Evolutionary conservation across 2,329 filamentous ascomycete genomes (phyloP).

Genomic region (Penicillium sp.): DNA sequence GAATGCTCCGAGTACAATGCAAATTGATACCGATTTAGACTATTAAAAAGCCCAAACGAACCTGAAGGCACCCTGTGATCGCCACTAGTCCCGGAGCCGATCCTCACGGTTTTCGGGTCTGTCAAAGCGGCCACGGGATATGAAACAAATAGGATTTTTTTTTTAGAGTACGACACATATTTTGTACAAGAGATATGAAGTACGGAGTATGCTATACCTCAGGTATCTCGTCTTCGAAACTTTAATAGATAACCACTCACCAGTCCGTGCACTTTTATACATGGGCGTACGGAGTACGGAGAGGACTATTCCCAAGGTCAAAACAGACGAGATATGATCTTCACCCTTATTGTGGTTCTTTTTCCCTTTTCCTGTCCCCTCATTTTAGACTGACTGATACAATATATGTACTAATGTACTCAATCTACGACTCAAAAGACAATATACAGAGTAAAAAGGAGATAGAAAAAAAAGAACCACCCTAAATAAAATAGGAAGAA

Average conservation of each 20-base stretch:
- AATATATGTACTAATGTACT: neutral
- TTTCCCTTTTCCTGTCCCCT: neutral
- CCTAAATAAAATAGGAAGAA: neutral
- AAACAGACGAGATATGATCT: neutral
- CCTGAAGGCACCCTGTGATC: slow-evolving; percentile 19
- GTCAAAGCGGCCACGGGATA: slow-evolving; percentile 7
- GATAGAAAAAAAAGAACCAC: neutral
- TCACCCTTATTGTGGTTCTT: neutral
- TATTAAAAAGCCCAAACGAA: slow-evolving; percentile 8
- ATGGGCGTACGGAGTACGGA: neutral
- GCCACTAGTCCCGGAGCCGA: slow-evolving; percentile 22
- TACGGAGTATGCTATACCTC: too few relatives aligned
- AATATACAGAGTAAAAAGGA: neutral
- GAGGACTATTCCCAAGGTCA: neutral
- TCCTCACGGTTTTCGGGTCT: slow-evolving; percentile 17
- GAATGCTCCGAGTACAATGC: neutral
- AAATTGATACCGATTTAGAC: slow-evolving; percentile 1
- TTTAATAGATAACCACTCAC: slow-evolving; percentile 1
- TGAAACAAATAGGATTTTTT: slow-evolving; percentile 15
- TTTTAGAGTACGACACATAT: neutral
- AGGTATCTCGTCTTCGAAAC: slow-evolving; percentile 2
- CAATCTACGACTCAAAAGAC: too few relatives aligned
- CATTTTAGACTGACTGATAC: neutral
- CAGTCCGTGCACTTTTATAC: slow-evolving; percentile 4
- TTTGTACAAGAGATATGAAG: neutral